A percentile compares a stretch with the other conserved stretches of the same genome.
phyloP scores from a whole-genome alignment of 345 rosid genomes.

The Hypericum perforatum region DNA sequence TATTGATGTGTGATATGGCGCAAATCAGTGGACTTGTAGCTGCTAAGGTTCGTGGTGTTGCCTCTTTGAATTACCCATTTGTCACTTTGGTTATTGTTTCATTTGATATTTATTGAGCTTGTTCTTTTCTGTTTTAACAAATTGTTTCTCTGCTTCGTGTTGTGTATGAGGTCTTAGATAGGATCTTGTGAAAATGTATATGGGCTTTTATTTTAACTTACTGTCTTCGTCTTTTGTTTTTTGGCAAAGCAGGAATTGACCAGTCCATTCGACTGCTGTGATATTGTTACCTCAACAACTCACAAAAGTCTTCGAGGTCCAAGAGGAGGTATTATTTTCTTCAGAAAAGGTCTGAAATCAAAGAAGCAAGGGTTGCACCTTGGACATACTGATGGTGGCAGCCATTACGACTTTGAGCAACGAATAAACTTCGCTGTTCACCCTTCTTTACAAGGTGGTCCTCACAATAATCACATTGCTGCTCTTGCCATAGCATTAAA shows the following conservation, averaged over 20 bases:
- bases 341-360: slow-evolving; percentile 60
- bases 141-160: no score
- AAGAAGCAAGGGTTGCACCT: slow-evolving; percentile 45
- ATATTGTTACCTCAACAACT: slow-evolving; percentile 92
- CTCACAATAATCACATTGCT: slow-evolving; percentile 95
- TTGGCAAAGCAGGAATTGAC: slow-evolving; percentile 49
- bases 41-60: slow-evolving; percentile 50
- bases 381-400: slow-evolving; percentile 34
- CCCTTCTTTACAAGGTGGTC: slow-evolving; percentile 92
- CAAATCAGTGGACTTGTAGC: slow-evolving; percentile 91
- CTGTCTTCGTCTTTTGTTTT: neutral
- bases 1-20: slow-evolving; percentile 98
- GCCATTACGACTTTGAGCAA: slow-evolving; percentile 72
- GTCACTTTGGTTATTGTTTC: neutral
- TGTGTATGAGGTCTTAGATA: no score
- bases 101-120: no score
- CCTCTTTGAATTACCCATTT: neutral
- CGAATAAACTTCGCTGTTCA: slow-evolving; percentile 85
- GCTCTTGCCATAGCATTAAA: slow-evolving; percentile 95
- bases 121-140: neutral
- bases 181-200: no score
- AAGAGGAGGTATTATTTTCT: slow-evolving; percentile 95
- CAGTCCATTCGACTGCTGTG: slow-evolving; percentile 91
- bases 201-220: neutral
- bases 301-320: slow-evolving; percentile 97